Percentiles rank a stretch among this genome's conserved stretches.
Evolutionary conservation across 148 eudicot species (phyloP).

Genomic region (Dysphania ambrosioides): DNA sequence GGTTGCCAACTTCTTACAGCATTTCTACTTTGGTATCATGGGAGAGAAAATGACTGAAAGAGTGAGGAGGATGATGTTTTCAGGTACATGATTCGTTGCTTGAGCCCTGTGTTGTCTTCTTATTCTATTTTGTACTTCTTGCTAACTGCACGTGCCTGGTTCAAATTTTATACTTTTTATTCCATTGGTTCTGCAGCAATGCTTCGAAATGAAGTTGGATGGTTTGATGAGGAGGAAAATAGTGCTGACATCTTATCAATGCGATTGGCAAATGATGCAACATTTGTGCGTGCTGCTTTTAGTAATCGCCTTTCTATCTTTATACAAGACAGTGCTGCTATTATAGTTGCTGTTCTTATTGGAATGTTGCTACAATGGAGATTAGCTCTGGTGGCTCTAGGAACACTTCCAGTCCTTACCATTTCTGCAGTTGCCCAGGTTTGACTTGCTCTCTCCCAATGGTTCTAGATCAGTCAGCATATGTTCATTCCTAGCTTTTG

Average conservation of each 20-base stretch:
- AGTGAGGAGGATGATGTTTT: conserved; percentile 99
- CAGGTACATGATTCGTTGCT: conserved; percentile 46
- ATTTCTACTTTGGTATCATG: conserved; percentile 97
- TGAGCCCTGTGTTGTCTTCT: not conserved
- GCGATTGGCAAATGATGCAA: conserved; percentile 99
- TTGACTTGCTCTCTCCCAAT: conserved; percentile 16
- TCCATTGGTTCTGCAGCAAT: conserved; percentile 53
- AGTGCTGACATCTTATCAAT: conserved; percentile 94
- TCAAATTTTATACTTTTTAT: conserved; percentile 14
- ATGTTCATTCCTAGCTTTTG: not conserved
- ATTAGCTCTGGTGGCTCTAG: conserved; percentile 87
- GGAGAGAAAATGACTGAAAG: conserved; percentile 99
- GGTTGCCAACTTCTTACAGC: conserved; percentile 95
- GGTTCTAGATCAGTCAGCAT: not conserved
- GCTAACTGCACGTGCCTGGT: not conserved
- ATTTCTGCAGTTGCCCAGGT: conserved; percentile 98
- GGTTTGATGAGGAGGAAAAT: conserved; percentile 98
- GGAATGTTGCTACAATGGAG: conserved; percentile 89
- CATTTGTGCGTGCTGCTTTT: conserved; percentile 99
- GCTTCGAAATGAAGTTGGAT: conserved; percentile 97
- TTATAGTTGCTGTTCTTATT: conserved; percentile 78
- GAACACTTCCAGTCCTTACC: conserved; percentile 77
- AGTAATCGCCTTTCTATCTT: conserved; percentile 95
- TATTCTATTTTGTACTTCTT: not conserved
- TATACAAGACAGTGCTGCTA: conserved; percentile 94